Evolutionary conservation across 129 eudicot genomes (phyloP).

Genomic region (Smallanthus sonchifolius): DNA sequence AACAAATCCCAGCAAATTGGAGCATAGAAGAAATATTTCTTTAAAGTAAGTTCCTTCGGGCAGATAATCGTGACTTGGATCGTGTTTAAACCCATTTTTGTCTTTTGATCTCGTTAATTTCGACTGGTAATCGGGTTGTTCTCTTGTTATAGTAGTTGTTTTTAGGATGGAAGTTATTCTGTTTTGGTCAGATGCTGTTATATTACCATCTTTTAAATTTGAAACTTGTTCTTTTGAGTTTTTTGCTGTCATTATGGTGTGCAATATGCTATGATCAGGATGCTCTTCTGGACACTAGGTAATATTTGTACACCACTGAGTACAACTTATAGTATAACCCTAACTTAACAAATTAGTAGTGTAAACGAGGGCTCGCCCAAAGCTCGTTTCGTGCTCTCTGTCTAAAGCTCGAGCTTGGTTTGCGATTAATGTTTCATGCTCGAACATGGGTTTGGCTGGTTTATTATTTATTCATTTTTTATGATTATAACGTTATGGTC

Average conservation of each 20-base stretch:
- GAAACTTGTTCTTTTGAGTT: neutral
- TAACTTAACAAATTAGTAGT: no score
- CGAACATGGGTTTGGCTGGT: no score
- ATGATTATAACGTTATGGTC: no score
- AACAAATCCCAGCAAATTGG: conserved; percentile 53
- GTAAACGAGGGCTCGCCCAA: no score
- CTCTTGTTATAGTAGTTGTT: conserved; percentile 16
- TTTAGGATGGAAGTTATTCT: conserved; percentile 10
- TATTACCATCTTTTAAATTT: neutral
- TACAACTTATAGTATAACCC: no score
- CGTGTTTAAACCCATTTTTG: neutral
- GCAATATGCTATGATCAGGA: neutral
- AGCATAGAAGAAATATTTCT: conserved; percentile 3
- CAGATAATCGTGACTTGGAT: neutral
- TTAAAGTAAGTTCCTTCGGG: neutral
- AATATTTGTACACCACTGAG: neutral
- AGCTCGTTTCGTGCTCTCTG: no score
- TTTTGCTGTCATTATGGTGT: neutral
- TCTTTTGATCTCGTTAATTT: neutral
- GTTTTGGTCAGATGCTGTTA: conserved; percentile 3
- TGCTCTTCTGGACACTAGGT: neutral
- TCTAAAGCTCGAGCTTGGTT: no score
- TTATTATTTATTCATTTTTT: no score
- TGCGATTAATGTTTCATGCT: no score
- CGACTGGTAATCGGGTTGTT: neutral